These are phyloP conservation scores for Zasmidium cellare DNA, from an alignment of 2,329 filamentous ascomycete genomes.

Conservation along the genomic window DNA sequence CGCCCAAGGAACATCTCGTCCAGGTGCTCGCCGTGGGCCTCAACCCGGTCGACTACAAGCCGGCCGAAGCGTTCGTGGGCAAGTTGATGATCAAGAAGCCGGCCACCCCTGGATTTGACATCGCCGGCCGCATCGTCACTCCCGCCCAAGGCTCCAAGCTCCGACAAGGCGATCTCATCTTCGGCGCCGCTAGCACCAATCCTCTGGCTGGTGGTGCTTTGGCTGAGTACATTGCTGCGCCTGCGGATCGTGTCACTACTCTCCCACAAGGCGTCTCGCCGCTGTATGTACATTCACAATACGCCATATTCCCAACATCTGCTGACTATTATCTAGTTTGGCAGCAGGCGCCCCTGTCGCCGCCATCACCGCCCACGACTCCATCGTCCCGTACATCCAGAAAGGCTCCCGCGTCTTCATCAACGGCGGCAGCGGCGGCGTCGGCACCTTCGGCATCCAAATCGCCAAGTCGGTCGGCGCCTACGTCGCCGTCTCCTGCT, in stretches of 20 bases:
- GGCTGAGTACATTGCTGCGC: constrained; percentile 31
- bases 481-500: constrained; percentile 61
- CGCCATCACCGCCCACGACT: constrained; percentile 43
- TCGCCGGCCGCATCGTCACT: constrained; percentile 49
- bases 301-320: no score
- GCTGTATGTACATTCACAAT: constrained; percentile 24
- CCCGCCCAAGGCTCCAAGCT: constrained; percentile 33
- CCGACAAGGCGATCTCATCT: constrained; percentile 38
- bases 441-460: constrained; percentile 62
- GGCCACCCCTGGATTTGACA: constrained; percentile 52
- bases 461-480: constrained; percentile 62
- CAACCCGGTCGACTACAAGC: constrained; percentile 63
- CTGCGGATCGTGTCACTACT: constrained; percentile 17
- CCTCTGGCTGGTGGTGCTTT: constrained; percentile 26
- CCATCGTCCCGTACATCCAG: constrained; percentile 37
- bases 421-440: constrained; percentile 65
- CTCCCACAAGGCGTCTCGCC: constrained; percentile 38
- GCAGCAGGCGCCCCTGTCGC: constrained; percentile 36
- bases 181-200: constrained; percentile 38
- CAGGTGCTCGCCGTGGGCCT: constrained; percentile 54
- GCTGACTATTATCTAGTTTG: no score
- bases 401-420: constrained; percentile 58
- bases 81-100: constrained; percentile 40
- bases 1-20: constrained; percentile 43
- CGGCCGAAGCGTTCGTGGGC: constrained; percentile 50